These are phyloP conservation scores for Xylariaceae sp. DNA, from an alignment of 2,329 filamentous ascomycete genomes.

Conservation along the genomic window DNA sequence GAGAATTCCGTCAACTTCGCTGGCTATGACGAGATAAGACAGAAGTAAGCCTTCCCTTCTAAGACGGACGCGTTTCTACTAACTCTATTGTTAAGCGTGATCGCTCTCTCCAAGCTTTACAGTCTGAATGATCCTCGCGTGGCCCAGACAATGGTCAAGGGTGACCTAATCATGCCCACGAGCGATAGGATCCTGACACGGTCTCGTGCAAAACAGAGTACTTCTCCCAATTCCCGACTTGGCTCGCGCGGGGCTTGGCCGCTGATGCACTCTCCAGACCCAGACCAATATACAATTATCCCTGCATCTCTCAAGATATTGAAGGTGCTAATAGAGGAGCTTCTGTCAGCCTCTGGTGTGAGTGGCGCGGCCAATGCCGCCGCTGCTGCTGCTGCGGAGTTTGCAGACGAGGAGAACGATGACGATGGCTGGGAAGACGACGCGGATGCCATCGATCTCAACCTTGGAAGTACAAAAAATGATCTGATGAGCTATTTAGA, in stretches of 20 bases:
- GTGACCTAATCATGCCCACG: constrained; percentile 81
- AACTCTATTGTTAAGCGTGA: constrained; percentile 63
- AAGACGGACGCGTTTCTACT: constrained; percentile 27
- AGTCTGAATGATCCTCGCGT: constrained; percentile 82
- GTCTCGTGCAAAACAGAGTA: constrained; percentile 83
- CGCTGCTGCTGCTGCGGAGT: constrained; percentile 61
- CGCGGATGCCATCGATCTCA: constrained; percentile 75
- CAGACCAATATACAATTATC: constrained; percentile 86
- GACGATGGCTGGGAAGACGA: constrained; percentile 92
- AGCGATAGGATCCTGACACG: constrained; percentile 91
- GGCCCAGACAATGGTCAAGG: constrained; percentile 80
- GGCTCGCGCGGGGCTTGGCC: neutral
- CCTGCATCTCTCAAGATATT: constrained; percentile 91
- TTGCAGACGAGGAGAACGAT: constrained; percentile 65
- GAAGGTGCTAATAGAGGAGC: constrained; percentile 92
- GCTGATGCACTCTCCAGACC: constrained; percentile 54
- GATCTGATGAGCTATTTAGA: constrained; percentile 81
- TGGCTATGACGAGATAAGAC: constrained; percentile 96
- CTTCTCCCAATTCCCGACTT: constrained; percentile 30
- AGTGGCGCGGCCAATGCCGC: constrained; percentile 63
- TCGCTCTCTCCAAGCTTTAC: constrained; percentile 90
- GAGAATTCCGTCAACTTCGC: constrained; percentile 97
- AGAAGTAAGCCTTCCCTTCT: constrained; percentile 70
- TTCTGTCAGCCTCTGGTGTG: constrained; percentile 77
- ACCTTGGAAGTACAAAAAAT: constrained; percentile 65